A percentile compares a stretch with the other conserved stretches of the same genome.
phyloP scores from a whole-genome alignment of 257 asterid genomes.

The Solanum appendiculatum region DNA sequence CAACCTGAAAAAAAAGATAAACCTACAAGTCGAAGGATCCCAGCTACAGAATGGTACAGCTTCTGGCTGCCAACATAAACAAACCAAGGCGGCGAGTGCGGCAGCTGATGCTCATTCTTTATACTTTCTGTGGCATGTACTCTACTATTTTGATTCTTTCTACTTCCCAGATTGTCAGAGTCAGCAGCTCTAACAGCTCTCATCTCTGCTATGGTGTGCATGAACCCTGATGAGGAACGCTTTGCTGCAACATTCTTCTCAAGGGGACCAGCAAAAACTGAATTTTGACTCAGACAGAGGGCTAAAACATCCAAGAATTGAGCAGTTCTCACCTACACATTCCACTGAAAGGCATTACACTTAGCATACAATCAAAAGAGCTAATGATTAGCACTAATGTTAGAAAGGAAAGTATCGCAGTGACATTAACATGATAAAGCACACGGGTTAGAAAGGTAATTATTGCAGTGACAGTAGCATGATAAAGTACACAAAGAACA shows the following conservation, averaged over 20 bases:
- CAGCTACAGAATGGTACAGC: constrained; percentile 69
- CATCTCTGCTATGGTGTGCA: constrained; percentile 82
- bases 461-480: not conserved
- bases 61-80: constrained; percentile 53
- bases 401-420: not conserved
- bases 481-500: not conserved
- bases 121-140: constrained; percentile 20
- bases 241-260: constrained; percentile 55
- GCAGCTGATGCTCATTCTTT: constrained; percentile 48
- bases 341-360: not conserved
- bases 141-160: constrained; percentile 30
- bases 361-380: not conserved
- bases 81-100: constrained; percentile 96
- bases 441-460: not conserved
- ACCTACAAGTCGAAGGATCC: constrained; percentile 76
- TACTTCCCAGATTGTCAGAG: constrained; percentile 20
- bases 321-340: constrained; percentile 60
- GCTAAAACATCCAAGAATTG: constrained; percentile 81
- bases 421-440: not conserved
- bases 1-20: constrained; percentile 65
- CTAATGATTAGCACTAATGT: not conserved
- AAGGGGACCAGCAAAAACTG: constrained; percentile 77
- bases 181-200: constrained; percentile 26
- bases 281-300: constrained; percentile 84
- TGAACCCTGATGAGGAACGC: constrained; percentile 59